Evolutionary conservation across 345 rosid genomes (phyloP), one percentile per base, ranked within the genome.

Genomic region (Populus alba): DNA sequence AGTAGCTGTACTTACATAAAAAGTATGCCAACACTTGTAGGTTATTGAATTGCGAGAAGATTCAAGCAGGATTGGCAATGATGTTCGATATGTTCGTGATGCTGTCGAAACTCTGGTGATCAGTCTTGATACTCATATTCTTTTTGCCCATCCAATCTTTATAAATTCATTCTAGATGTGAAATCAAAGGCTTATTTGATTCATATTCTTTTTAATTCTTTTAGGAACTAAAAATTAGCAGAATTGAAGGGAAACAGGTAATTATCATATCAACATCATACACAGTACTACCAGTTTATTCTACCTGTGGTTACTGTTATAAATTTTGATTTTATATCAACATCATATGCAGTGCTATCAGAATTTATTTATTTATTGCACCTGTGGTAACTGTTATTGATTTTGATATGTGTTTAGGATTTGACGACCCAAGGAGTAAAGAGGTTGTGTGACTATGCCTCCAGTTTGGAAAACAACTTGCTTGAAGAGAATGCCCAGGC

Each of bases 81-180:
- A 88, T 65, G 89, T 92, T 78, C 87, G 86, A 59, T 75, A 83
- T 82, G 92, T 90, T 70, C 89, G 89, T 57, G 82, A 84, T 82
- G 90, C 84, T 43, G 95, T 96, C 73, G 92, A 94, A 88, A 87
- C 82, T 72, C 85, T 96, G 94, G 98, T 96, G 78, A 82, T 78
- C 51, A 12, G 63, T 82, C 70, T 78, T 77, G 62, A 38, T 70
- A 33, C 33, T 11, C 66, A 71, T 55, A 62, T 4, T 77, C 22
- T 15, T 63, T 41, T 47, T 76, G 69, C 63, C 29, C 23, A n/a
- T n/a, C 43, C 71, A n/a, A 41, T 51, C 55, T 66, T 15, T 29
- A 45, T 43, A 17, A 20, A 18, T 59, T 37, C 43, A 73, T 61
- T 79, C 43, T 68, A 23, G 15, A 68, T 25, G 41, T n/a, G 72